Percentiles rank a stretch among this genome's conserved stretches.
phyloP scores from a whole-genome alignment of 192 early-diverging fungal genomes.

The Coemansia sp. region DNA sequence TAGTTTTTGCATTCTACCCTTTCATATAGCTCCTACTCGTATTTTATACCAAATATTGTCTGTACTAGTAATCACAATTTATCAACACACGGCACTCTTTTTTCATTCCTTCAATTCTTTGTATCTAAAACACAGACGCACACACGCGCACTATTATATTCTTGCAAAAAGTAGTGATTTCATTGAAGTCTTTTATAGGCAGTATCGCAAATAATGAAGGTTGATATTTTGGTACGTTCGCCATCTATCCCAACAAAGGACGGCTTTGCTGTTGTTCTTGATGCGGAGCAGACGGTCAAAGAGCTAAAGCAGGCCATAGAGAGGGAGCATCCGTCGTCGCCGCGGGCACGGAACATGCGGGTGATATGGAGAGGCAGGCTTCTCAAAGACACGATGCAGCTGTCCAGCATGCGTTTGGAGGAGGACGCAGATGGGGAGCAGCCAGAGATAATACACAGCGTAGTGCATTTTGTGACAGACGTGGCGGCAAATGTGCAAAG shows the following conservation, averaged over 20 bases:
- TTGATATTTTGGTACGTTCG: constrained; percentile 33
- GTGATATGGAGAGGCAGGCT: constrained; percentile 48
- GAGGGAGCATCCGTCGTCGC: constrained; percentile 19
- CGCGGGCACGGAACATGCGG: constrained; percentile 40
- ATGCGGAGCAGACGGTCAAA: constrained; percentile 14
- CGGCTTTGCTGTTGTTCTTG: constrained; percentile 23
- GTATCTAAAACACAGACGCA: no score
- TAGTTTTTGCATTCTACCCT: no score
- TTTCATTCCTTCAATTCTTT: no score
- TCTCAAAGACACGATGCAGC: constrained; percentile 17
- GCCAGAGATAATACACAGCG: neutral
- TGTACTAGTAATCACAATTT: no score
- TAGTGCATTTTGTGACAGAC: constrained; percentile 41
- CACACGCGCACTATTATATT: no score
- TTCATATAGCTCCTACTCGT: no score
- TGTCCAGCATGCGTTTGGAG: constrained; percentile 9
- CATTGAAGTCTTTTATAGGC: no score
- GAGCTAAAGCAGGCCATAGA: constrained; percentile 42
- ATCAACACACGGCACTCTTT: no score
- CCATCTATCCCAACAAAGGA: constrained; percentile 37
- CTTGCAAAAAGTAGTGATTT: no score
- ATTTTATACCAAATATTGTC: no score
- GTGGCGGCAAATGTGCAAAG: neutral
- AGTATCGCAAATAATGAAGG: constrained; percentile 4
- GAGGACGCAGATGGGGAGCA: neutral